A percentile compares a stretch with the other conserved stretches of the same genome.
Evolutionary conservation across 768 basidiomycete genomes (phyloP).

Genomic region (Gyrodon lividus): DNA sequence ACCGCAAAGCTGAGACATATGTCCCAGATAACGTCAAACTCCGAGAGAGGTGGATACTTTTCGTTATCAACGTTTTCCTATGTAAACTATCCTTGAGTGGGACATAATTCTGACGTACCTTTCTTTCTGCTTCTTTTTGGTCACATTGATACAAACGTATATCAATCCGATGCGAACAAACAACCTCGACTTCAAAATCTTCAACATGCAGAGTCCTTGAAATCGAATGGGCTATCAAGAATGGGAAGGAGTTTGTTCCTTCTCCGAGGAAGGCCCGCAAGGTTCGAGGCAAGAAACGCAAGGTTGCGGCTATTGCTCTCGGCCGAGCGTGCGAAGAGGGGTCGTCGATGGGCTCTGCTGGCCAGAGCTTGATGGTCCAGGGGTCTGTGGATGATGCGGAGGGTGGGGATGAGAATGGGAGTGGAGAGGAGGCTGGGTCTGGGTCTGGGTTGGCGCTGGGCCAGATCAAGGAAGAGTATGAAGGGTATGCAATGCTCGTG

Average conservation of each 20-base stretch:
- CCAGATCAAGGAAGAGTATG: constrained; percentile 29
- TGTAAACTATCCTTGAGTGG: constrained; percentile 46
- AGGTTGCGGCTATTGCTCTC: constrained; percentile 22
- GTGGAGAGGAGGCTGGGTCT: constrained; percentile 7
- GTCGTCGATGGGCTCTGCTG: constrained; percentile 10
- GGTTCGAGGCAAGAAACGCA: constrained; percentile 33
- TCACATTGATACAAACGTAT: constrained; percentile 1
- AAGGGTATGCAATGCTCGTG: constrained; percentile 14
- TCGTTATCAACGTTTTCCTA: constrained; percentile 63
- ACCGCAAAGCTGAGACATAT: constrained; percentile 77
- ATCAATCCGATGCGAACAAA: background rate
- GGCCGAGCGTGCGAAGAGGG: constrained; percentile 13
- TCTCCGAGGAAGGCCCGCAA: constrained; percentile 45
- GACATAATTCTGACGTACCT: constrained; percentile 43
- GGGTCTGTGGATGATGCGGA: constrained; percentile 42
- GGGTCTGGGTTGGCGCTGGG: constrained; percentile 7
- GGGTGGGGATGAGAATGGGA: constrained; percentile 32
- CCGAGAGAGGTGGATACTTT: constrained; percentile 84
- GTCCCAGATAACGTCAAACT: constrained; percentile 86
- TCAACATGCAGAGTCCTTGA: constrained; percentile 63
- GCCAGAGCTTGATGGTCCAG: constrained; percentile 16
- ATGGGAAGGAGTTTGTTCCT: constrained; percentile 59
- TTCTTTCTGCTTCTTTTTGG: constrained; percentile 27
- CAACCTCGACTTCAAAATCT: background rate
- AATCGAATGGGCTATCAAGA: constrained; percentile 75